Evolutionary conservation across 768 basidiomycete genomes (phyloP), one percentile per base, ranked within the genome.

Genomic region (Gloeostereum incarnatum): DNA sequence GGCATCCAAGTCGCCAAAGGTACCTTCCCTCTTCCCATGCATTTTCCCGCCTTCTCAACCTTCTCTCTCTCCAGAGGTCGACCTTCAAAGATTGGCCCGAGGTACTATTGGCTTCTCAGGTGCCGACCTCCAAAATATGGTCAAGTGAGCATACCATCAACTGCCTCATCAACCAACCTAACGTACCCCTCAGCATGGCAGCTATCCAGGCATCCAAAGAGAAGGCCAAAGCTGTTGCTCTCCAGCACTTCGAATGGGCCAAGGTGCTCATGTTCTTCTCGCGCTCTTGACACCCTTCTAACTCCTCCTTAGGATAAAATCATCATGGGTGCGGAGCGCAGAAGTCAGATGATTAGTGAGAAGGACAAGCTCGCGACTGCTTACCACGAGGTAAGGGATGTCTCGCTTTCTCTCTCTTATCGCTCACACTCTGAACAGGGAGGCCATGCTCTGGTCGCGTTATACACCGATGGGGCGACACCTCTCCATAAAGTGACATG

Each of bases 401-500:
- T 29, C 31, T 45, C 29, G 25, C 11, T 4, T 31, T 21, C n/a
- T 31, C 31, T 42, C 35, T 38, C 20, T 29, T 39, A 35, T 60
- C 59, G 24, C 53, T 45, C 24, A 30, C 14, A 31, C 21, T 36
- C 17, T n/a, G n/a, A n/a, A 14, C 48, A 87, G 82, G 88, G 87
- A 43, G 92, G 90, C 24, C 92, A 97, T 57, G 90, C 93, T 20
- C 70, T 97, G n/a, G 81, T 92, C 18, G 92, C 94, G 5, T 65
- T 98, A 34, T 91, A 91, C 56, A 98, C 96, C 1, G 75, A 87
- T 45, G 94, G 93, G 35, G 91, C 93, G 30, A 91, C 92, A 76
- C 96, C 96, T 29, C 62, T 99, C 45, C 93, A 98, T 60, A 96
- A 96, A 65, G 94, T 98, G 23, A 98, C 94, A 18, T 96, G 94